phyloP scores from a whole-genome alignment of 495 filamentous ascomycete genomes.

The Zalerion maritima region DNA sequence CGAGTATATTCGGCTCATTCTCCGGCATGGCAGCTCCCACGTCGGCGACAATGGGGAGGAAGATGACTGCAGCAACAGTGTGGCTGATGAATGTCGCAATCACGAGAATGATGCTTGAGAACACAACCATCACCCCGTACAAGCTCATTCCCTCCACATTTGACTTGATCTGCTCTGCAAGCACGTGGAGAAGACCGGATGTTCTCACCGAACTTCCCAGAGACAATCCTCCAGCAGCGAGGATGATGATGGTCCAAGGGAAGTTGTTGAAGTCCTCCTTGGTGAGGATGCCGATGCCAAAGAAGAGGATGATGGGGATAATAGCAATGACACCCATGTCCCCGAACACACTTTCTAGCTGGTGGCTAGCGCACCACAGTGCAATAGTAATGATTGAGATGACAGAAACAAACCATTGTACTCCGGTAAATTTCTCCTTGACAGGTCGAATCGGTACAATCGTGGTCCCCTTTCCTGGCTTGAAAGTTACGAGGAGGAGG shows the following conservation, averaged over 20 bases:
- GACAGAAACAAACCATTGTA: constrained; percentile 82
- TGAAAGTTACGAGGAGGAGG: constrained; percentile 71
- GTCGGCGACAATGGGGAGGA: constrained; percentile 75
- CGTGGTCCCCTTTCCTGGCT: constrained; percentile 67
- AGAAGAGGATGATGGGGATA: constrained; percentile 90
- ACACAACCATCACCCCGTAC: constrained; percentile 78
- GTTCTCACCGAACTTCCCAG: constrained; percentile 91
- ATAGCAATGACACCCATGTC: constrained; percentile 99
- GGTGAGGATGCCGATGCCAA: constrained; percentile 90
- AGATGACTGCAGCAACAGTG: constrained; percentile 90
- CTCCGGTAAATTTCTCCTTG: constrained; percentile 72
- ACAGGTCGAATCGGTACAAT: constrained; percentile 84
- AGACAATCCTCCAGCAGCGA: constrained; percentile 84
- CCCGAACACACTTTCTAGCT: constrained; percentile 74
- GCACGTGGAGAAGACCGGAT: constrained; percentile 82
- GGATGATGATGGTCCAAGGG: constrained; percentile 98
- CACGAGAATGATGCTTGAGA: constrained; percentile 71
- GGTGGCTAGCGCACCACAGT: constrained; percentile 85
- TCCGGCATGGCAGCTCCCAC: constrained; percentile 74
- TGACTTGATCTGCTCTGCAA: constrained; percentile 59
- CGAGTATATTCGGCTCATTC: constrained; percentile 85
- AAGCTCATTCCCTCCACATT: constrained; percentile 65
- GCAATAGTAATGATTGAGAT: constrained; percentile 78
- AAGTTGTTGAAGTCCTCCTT: constrained; percentile 99
- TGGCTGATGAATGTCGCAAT: constrained; percentile 97